Percentiles rank a stretch among this genome's conserved stretches.
phyloP scores from a whole-genome alignment of 441 rosid species.

The Jatropha podagrica region DNA sequence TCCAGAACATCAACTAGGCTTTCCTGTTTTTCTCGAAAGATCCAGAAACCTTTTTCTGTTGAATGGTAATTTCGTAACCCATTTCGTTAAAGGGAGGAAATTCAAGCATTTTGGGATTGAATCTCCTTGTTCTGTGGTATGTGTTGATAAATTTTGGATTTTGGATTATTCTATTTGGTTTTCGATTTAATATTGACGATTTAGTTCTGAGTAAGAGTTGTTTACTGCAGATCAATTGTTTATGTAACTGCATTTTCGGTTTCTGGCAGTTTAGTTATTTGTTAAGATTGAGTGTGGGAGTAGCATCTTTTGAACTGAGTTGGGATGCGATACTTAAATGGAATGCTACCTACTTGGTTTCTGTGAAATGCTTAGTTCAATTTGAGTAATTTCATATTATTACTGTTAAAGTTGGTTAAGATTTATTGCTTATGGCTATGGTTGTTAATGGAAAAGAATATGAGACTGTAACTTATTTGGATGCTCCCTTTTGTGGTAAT shows the following conservation, averaged over 20 bases:
- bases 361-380: neutral
- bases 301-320: slow-evolving; percentile 8
- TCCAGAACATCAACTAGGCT: neutral
- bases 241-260: slow-evolving; percentile 13
- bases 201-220: neutral
- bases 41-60: slow-evolving; percentile 26
- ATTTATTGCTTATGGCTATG: slow-evolving; percentile 13
- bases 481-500: neutral
- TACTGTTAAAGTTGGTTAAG: slow-evolving; percentile 6
- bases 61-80: slow-evolving; percentile 18
- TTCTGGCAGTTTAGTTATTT: slow-evolving; percentile 11
- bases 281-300: slow-evolving; percentile 20
- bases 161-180: slow-evolving; percentile 3
- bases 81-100: slow-evolving; percentile 21
- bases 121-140: slow-evolving; percentile 4
- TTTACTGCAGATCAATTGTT: slow-evolving; percentile 17
- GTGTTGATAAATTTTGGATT: slow-evolving; percentile 11
- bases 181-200: slow-evolving; percentile 6
- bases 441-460: slow-evolving; percentile 5
- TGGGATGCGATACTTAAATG: neutral
- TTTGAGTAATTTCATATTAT: neutral
- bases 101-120: slow-evolving; percentile 17
- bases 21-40: slow-evolving; percentile 19
- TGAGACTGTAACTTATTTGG: slow-evolving; percentile 16
- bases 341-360: neutral